These are phyloP conservation scores for Draba incana DNA, from an alignment of 345 rosid genomes.

Conservation along the genomic window DNA sequence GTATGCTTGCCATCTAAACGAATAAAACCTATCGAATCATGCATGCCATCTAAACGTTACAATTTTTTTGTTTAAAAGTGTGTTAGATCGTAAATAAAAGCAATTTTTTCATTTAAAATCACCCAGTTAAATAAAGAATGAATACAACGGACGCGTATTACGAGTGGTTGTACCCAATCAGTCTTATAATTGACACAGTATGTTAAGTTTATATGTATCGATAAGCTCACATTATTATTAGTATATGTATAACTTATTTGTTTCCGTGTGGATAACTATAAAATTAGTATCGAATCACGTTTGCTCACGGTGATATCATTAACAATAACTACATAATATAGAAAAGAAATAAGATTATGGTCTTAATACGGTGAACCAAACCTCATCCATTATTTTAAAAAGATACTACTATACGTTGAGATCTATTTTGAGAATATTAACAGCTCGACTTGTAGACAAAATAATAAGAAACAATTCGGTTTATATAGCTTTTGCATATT, in stretches of 20 bases:
- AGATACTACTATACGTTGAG: conserved; percentile 30
- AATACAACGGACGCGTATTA: conserved; percentile 15
- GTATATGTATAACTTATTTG: conserved; percentile 13
- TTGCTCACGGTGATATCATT: conserved; percentile 33
- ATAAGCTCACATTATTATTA: conserved; percentile 19
- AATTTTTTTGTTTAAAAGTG: too few relatives aligned
- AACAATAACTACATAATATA: conserved; percentile 19
- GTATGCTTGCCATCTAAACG: too few relatives aligned
- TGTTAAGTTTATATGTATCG: conserved; percentile 7
- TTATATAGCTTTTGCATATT: conserved; percentile 11
- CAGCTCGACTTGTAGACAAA: conserved; percentile 37
- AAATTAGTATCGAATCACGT: conserved; percentile 38
- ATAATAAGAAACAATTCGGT: conserved; percentile 19
- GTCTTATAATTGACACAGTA: conserved; percentile 23
- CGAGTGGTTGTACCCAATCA: conserved; percentile 37
- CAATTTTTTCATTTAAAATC: not conserved
- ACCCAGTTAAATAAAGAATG: not conserved
- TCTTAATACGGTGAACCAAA: conserved; percentile 42
- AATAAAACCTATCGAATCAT: too few relatives aligned
- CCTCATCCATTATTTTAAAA: conserved; percentile 23
- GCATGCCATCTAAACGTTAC: too few relatives aligned
- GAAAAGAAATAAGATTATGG: conserved; percentile 12
- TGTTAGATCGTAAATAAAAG: not conserved
- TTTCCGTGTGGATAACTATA: conserved; percentile 31
- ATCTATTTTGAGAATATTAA: conserved; percentile 36